phyloP scores from a whole-genome alignment of 2,329 filamentous ascomycete species.

The Epichloe aotearoae region DNA sequence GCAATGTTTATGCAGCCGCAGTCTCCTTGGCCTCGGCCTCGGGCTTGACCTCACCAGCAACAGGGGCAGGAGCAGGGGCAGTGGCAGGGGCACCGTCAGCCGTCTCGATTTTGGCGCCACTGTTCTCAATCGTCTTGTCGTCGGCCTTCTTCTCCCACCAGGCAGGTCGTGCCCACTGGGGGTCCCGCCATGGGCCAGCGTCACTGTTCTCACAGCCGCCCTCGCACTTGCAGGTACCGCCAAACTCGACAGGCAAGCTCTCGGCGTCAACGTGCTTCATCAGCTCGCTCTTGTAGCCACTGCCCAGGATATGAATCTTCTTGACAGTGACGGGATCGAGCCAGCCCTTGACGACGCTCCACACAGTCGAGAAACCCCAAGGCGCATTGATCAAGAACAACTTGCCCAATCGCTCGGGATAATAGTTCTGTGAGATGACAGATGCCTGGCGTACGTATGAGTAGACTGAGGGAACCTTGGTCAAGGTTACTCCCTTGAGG shows the following conservation, averaged over 20 bases:
- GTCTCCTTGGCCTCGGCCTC: conserved; percentile 22
- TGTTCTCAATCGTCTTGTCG: conserved; percentile 24
- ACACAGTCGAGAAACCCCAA: conserved; percentile 85
- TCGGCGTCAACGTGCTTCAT: conserved; percentile 74
- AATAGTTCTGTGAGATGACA: conserved; percentile 94
- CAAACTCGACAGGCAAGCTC: conserved; percentile 79
- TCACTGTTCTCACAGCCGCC: conserved; percentile 82
- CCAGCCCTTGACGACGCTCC: conserved; percentile 80
- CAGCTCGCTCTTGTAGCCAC: conserved; percentile 70
- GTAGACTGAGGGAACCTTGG: conserved; percentile 73
- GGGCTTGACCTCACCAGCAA: conserved; percentile 16
- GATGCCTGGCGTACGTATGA: conserved; percentile 76
- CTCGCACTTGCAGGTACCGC: conserved; percentile 67
- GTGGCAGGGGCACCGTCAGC: conserved; percentile 17
- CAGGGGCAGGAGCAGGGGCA: conserved; percentile 13
- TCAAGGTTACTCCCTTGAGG: conserved; percentile 81
- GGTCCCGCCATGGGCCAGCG: conserved; percentile 71
- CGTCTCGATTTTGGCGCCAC: conserved; percentile 24
- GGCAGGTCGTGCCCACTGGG: conserved; percentile 49
- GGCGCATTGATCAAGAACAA: conserved; percentile 97
- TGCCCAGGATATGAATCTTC: conserved; percentile 87
- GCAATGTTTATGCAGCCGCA: conserved; percentile 5
- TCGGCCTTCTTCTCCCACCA: conserved; percentile 45
- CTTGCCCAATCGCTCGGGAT: conserved; percentile 90
- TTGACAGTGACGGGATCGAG: conserved; percentile 91